Conservation (phyloP, 176 grass and related monocot genomes). For the Oryza longistaminata region DNA sequence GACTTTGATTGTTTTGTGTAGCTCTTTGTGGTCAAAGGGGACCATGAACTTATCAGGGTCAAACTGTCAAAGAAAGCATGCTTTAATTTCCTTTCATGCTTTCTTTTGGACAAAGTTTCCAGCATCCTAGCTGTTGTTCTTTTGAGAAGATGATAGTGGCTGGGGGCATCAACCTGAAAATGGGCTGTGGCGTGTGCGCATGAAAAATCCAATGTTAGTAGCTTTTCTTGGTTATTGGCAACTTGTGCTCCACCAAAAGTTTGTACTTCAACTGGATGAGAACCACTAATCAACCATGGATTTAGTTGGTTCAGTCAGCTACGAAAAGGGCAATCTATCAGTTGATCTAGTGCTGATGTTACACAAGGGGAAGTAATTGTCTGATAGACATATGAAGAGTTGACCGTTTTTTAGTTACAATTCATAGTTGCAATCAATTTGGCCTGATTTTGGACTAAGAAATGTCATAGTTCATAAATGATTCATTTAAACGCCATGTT, state of each 20-base stretch:
- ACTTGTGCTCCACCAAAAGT: background rate
- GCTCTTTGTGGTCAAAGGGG: conserved; percentile 40
- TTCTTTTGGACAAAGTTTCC: conserved; percentile 16
- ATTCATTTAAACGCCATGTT: background rate
- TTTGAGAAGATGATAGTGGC: conserved; percentile 42
- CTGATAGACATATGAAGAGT: background rate
- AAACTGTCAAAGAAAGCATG: conserved; percentile 43
- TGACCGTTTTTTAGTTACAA: background rate
- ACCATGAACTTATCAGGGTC: conserved; percentile 39
- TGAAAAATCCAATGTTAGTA: conserved; percentile 19
- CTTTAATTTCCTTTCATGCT: conserved; percentile 39
- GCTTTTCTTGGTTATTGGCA: background rate
- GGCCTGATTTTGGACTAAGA: background rate
- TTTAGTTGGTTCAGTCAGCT: background rate
- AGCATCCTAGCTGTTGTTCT: conserved; percentile 35
- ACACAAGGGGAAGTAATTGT: background rate
- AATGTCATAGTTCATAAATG: background rate
- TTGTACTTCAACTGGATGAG: background rate
- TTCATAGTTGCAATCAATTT: background rate
- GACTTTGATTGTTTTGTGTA: conserved; percentile 4
- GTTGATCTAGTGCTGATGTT: background rate
- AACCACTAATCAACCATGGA: background rate
- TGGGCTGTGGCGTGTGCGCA: conserved; percentile 24
- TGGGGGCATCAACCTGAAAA: conserved; percentile 38
- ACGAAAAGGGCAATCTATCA: background rate